phyloP scores from a whole-genome alignment of 2,329 filamentous ascomycete species.

The Albophoma yamanashiensis region DNA sequence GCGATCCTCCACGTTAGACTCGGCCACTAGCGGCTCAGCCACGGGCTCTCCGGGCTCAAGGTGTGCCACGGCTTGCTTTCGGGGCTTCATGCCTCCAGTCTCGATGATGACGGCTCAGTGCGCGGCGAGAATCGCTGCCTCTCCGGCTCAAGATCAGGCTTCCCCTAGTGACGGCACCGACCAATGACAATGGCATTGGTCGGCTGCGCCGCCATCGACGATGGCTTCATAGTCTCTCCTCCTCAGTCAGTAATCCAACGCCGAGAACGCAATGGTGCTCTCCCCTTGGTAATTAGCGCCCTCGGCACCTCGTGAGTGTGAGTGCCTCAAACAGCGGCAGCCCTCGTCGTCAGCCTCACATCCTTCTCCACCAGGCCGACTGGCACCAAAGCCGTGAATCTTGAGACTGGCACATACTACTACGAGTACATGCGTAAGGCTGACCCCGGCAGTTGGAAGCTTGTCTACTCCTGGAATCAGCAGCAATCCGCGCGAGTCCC shows the following conservation, averaged over 20 bases:
- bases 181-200: no score
- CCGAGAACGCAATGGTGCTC: not conserved
- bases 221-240: not conserved
- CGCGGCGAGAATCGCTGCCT: no score
- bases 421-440: not conserved
- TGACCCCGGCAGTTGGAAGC: not conserved
- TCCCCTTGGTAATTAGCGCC: not conserved
- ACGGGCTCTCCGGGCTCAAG: not conserved
- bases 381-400: not conserved
- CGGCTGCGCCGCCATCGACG: no score
- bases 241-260: not conserved
- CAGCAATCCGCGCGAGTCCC: not conserved
- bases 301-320: not conserved
- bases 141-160: no score
- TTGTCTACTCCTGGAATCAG: not conserved
- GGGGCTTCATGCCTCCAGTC: no score
- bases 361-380: not conserved
- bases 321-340: not conserved
- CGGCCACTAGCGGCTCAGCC: not conserved
- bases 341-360: not conserved
- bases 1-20: no score
- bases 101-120: no score
- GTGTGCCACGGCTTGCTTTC: no score
- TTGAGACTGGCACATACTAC: no score
- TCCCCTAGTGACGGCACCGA: no score